Percentiles rank a stretch among this genome's conserved stretches.
Conservation (phyloP, 2,329 filamentous ascomycete species). For the Fusarium sp. region DNA sequence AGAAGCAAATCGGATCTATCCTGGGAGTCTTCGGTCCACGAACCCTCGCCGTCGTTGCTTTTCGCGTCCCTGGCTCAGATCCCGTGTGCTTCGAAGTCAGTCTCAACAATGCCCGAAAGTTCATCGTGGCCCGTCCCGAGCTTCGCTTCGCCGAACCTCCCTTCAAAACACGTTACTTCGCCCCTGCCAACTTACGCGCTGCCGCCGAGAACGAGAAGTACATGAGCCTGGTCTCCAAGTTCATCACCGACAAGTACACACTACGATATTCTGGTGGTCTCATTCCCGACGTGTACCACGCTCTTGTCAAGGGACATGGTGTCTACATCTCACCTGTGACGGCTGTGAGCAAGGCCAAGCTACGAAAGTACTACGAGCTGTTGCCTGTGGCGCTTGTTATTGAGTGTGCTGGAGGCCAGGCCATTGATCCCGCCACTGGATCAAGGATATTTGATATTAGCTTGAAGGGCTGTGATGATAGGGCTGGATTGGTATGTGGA, state of each 20-base stretch:
- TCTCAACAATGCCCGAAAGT: conserved; percentile 46
- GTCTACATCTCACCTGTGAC: conserved; percentile 70
- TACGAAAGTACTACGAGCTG: conserved; percentile 69
- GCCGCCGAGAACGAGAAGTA: conserved; percentile 65
- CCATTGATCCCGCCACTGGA: conserved; percentile 62
- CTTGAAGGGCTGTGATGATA: conserved; percentile 60
- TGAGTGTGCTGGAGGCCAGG: conserved; percentile 69
- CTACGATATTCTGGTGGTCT: conserved; percentile 70
- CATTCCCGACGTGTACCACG: conserved; percentile 70
- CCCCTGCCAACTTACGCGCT: conserved; percentile 70
- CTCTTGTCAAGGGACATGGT: conserved; percentile 70
- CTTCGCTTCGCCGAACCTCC: conserved; percentile 55
- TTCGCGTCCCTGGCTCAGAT: conserved; percentile 57
- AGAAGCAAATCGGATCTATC: conserved; percentile 61
- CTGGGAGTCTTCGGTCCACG: conserved; percentile 67
- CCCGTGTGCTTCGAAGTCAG: conserved; percentile 65
- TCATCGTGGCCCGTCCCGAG: conserved; percentile 55
- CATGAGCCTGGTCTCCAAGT: conserved; percentile 60
- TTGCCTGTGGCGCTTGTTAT: conserved; percentile 69
- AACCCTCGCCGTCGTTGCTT: conserved; percentile 66
- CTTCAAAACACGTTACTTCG: conserved; percentile 67
- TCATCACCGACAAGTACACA: conserved; percentile 66
- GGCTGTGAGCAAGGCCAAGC: conserved; percentile 63
- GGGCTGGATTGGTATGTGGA: conserved; percentile 63
- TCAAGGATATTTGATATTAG: conserved; percentile 54